Conservation (phyloP, 2,329 filamentous ascomycete genomes). For the Aaosphaeria arxii region DNA sequence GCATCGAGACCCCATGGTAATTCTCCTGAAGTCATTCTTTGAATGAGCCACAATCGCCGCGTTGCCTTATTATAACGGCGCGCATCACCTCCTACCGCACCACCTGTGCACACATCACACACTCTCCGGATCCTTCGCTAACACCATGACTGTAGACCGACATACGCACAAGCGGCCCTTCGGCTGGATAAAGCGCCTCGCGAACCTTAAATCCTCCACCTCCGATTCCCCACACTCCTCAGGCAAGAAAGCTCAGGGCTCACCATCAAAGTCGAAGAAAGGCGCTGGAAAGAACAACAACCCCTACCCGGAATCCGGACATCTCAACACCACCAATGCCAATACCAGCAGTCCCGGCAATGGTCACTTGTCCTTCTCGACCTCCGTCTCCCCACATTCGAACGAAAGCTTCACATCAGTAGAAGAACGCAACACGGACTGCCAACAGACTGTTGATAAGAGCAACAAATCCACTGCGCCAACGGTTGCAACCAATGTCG, state of each 20-base stretch:
- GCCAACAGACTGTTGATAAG: constrained; percentile 54
- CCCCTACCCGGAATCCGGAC: constrained; percentile 84
- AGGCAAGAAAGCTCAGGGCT: constrained; percentile 37
- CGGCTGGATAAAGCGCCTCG: constrained; percentile 90
- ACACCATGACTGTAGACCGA: constrained; percentile 56
- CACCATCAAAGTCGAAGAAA: constrained; percentile 55
- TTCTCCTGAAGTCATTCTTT: constrained; percentile 15
- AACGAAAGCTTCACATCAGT: constrained; percentile 57
- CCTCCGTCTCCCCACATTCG: constrained; percentile 43
- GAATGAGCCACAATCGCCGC: constrained; percentile 13
- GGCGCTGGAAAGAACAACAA: constrained; percentile 68
- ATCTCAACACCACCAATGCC: constrained; percentile 44
- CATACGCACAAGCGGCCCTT: constrained; percentile 79
- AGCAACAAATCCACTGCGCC: constrained; percentile 73
- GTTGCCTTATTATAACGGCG: neutral
- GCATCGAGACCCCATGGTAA: constrained; percentile 43
- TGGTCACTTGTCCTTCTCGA: constrained; percentile 47
- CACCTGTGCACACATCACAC: neutral
- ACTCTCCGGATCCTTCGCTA: constrained; percentile 10
- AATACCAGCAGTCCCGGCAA: constrained; percentile 39
- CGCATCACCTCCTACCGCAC: neutral
- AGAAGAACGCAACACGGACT: constrained; percentile 47
- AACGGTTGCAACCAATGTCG: constrained; percentile 80
- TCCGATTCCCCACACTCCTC: constrained; percentile 43
- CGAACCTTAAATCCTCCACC: constrained; percentile 78